phyloP scores from a whole-genome alignment of 164 flowering plant genomes.

The Saururus chinensis region DNA sequence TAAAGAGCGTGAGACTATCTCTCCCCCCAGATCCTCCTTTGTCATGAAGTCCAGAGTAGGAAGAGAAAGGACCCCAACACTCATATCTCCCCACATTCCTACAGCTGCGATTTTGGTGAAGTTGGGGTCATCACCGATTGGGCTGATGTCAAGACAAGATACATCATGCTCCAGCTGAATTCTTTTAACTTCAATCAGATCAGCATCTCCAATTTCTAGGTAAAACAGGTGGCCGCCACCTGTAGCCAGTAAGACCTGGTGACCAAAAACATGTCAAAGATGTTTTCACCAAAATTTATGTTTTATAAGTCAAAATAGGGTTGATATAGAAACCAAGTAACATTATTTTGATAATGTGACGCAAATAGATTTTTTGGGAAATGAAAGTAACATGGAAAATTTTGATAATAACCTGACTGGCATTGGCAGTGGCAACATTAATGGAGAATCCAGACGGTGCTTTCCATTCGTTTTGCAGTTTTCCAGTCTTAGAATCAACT shows the following conservation, averaged over 20 bases:
- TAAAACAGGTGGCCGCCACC: constrained; percentile 86
- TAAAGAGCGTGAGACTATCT: constrained; percentile 94
- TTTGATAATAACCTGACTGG: constrained; percentile 62
- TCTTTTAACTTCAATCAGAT: constrained; percentile 50
- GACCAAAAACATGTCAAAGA: neutral
- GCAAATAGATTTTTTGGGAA: too few relatives aligned
- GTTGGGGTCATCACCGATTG: constrained; percentile 75
- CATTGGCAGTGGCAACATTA: constrained; percentile 98
- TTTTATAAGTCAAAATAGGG: too few relatives aligned
- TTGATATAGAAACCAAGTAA: too few relatives aligned
- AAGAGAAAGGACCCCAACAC: constrained; percentile 77
- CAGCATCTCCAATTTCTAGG: constrained; percentile 77
- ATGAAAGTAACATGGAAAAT: neutral
- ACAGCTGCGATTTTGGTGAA: constrained; percentile 82
- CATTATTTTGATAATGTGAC: too few relatives aligned
- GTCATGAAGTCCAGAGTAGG: constrained; percentile 70
- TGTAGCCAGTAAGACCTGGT: constrained; percentile 85
- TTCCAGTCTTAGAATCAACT: constrained; percentile 71
- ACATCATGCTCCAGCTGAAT: constrained; percentile 74
- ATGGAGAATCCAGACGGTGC: constrained; percentile 80
- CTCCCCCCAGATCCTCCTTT: constrained; percentile 89
- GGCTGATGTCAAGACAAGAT: constrained; percentile 93
- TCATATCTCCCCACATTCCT: constrained; percentile 99
- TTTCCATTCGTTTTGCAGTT: constrained; percentile 68
- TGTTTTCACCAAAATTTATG: neutral